Percentiles rank a stretch among this genome's conserved stretches.
phyloP scores from a whole-genome alignment of 352 stramenopile genomes.

The Phytophthora citricola region DNA sequence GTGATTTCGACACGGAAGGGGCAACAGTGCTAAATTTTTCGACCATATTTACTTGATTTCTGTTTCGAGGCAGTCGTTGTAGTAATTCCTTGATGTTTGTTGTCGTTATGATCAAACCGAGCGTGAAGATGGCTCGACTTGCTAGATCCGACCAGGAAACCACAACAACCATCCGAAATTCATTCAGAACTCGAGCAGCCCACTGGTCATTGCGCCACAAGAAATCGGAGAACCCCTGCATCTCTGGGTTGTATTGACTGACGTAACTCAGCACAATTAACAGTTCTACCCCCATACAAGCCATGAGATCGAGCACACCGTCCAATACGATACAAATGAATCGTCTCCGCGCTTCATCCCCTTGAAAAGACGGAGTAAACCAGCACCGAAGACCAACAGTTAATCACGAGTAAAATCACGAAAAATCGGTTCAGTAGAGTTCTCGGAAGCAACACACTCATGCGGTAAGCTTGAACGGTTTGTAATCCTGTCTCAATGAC shows the following conservation, averaged over 20 bases:
- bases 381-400: constrained; percentile 31
- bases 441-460: constrained; percentile 32
- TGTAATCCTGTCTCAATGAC: constrained; percentile 30
- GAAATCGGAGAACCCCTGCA: constrained; percentile 6
- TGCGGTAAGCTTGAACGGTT: constrained; percentile 30
- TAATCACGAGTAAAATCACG: constrained; percentile 28
- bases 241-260: constrained; percentile 1
- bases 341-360: constrained; percentile 14
- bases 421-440: constrained; percentile 43
- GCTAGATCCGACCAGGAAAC: constrained; percentile 34
- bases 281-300: constrained; percentile 22
- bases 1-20: background rate
- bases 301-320: constrained; percentile 23
- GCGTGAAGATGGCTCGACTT: constrained; percentile 24
- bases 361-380: constrained; percentile 13
- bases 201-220: constrained; percentile 37
- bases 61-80: background rate
- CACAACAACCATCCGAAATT: constrained; percentile 35
- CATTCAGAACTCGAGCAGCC: constrained; percentile 22
- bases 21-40: background rate
- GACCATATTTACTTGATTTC: background rate
- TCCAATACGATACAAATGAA: constrained; percentile 30
- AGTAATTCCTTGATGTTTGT: constrained; percentile 31
- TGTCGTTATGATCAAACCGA: constrained; percentile 14
- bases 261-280: constrained; percentile 22